A percentile compares a stretch with the other conserved stretches of the same genome.
Evolutionary conservation across 495 filamentous ascomycete genomes (phyloP).

Genomic region (Parmelia sp.): DNA sequence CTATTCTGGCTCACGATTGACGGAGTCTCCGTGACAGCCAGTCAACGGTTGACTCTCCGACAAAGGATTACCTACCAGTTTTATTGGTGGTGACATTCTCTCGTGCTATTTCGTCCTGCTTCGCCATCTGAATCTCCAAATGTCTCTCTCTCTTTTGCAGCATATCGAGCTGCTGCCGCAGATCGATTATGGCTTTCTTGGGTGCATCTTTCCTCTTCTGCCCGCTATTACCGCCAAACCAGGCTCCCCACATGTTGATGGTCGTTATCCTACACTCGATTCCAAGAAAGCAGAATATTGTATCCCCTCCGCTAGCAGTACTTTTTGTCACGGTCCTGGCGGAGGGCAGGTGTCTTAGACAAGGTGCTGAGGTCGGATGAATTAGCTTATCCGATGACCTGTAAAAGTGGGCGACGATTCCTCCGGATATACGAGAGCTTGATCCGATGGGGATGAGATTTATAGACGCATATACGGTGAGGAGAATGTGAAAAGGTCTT

Average conservation of each 20-base stretch:
- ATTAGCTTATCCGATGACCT: neutral
- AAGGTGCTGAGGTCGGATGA: neutral
- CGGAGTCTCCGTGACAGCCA: no score
- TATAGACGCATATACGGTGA: neutral
- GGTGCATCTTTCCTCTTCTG: constrained; percentile 86
- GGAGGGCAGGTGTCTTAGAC: neutral
- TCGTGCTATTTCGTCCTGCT: constrained; percentile 86
- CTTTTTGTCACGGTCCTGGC: neutral
- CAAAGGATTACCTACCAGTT: constrained; percentile 55
- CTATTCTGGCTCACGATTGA: neutral
- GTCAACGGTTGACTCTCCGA: no score
- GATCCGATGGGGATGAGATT: neutral
- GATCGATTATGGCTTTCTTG: constrained; percentile 89
- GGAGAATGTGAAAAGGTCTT: neutral
- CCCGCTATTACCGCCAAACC: constrained; percentile 74
- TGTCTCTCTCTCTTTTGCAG: constrained; percentile 94
- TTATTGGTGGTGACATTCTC: constrained; percentile 90
- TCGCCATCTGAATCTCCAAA: constrained; percentile 80
- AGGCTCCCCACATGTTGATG: constrained; percentile 57
- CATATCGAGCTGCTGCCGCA: constrained; percentile 91
- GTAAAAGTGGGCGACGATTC: neutral
- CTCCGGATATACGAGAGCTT: neutral
- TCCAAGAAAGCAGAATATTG: neutral
- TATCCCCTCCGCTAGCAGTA: neutral
- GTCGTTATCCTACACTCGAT: neutral